phyloP scores from a whole-genome alignment of 2,329 filamentous ascomycete genomes.

The Nemania bipapillata region DNA sequence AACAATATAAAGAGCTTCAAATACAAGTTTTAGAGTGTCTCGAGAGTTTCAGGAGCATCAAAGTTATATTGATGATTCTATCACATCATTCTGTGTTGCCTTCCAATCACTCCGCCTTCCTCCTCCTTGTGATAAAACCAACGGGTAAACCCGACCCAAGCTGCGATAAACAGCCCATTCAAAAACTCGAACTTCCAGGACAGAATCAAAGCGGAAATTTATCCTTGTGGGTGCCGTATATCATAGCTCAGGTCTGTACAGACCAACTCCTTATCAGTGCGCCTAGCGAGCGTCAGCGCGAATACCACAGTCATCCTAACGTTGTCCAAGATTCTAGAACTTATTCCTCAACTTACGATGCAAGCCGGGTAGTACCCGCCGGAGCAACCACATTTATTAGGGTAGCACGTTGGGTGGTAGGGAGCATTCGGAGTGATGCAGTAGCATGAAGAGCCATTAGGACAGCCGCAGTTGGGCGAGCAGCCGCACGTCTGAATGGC shows the following conservation, averaged over 20 bases:
- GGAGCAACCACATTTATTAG: neutral
- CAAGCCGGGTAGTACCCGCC: neutral
- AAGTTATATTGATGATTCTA: neutral
- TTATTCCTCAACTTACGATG: neutral
- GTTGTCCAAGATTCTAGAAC: neutral
- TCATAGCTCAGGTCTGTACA: neutral
- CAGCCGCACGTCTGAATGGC: neutral
- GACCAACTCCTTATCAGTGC: neutral
- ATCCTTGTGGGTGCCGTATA: neutral
- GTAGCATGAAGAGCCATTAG: neutral
- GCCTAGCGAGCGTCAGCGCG: neutral
- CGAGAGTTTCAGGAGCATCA: neutral
- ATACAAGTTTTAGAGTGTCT: neutral
- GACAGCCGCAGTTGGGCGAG: neutral
- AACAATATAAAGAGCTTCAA: neutral
- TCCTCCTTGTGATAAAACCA: neutral
- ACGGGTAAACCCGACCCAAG: neutral
- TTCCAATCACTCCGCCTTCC: too few species aligned
- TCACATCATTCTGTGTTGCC: neutral
- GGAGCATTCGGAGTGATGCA: neutral
- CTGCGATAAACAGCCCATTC: neutral
- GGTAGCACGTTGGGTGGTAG: constrained; percentile 1
- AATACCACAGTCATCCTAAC: neutral
- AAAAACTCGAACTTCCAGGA: neutral
- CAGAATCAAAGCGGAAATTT: neutral